These are phyloP conservation scores for Tetrahymena elliotti DNA, from an alignment of 73 alveolate genomes.

Conservation along the genomic window DNA sequence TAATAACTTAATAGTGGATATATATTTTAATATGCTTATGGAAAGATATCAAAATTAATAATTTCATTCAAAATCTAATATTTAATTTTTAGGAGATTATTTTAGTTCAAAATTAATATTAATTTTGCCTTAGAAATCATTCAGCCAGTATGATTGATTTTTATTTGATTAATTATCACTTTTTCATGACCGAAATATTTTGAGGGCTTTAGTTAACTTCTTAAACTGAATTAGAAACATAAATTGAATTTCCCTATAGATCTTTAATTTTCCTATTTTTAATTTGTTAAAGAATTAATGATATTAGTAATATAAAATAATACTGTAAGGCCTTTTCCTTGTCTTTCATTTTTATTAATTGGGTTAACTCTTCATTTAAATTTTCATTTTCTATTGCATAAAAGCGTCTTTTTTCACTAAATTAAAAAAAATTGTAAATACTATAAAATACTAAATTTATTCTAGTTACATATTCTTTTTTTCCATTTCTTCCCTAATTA, in stretches of 20 bases:
- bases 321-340: neutral
- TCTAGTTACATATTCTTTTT: neutral
- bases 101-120: too few relatives aligned
- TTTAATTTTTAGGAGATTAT: neutral
- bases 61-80: neutral
- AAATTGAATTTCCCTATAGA: neutral
- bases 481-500: neutral
- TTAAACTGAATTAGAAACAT: neutral
- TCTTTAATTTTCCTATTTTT: neutral
- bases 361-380: neutral
- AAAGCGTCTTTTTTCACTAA: neutral
- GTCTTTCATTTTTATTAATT: neutral
- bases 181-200: neutral
- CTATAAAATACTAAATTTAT: neutral
- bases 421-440: neutral
- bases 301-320: neutral
- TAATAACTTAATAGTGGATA: too few relatives aligned
- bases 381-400: neutral
- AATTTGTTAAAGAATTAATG: neutral
- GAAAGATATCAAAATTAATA: too few relatives aligned
- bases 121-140: neutral
- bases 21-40: too few relatives aligned
- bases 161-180: neutral
- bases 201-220: neutral
- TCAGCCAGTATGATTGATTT: neutral